These are phyloP conservation scores for Leccinum obscurum DNA, from an alignment of 768 basidiomycete species.

Conservation along the genomic window DNA sequence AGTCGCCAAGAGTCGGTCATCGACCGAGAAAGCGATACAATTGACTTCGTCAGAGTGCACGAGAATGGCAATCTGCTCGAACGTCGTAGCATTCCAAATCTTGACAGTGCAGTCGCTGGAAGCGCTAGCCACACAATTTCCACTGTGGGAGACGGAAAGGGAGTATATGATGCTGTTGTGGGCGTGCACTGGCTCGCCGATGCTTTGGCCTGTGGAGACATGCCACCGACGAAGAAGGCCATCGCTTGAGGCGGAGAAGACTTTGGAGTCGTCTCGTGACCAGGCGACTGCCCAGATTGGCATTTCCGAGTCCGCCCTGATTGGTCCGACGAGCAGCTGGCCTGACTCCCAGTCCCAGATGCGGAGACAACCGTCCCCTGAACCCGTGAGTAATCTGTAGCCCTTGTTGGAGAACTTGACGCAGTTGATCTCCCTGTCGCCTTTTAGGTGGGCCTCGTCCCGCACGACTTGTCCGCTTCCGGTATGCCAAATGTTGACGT, in stretches of 20 bases:
- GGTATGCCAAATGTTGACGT: conserved; percentile 32
- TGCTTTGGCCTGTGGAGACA: conserved; percentile 18
- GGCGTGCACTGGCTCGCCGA: conserved; percentile 25
- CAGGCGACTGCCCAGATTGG: conserved; percentile 32
- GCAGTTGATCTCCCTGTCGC: conserved; percentile 29
- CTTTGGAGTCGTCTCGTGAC: conserved; percentile 31
- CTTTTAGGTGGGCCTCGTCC: conserved; percentile 23
- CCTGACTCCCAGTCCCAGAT: conserved; percentile 31
- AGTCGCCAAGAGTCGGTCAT: conserved; percentile 33
- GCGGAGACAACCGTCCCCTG: conserved; percentile 30
- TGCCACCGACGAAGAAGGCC: conserved; percentile 29
- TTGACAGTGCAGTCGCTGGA: conserved; percentile 32
- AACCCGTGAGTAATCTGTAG: conserved; percentile 30
- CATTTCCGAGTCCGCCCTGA: conserved; percentile 17
- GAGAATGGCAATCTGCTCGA: conserved; percentile 26
- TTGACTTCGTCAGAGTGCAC: conserved; percentile 29
- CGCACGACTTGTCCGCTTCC: conserved; percentile 26
- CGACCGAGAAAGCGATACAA: conserved; percentile 31
- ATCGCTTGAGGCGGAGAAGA: conserved; percentile 27
- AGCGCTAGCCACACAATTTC: conserved; percentile 28
- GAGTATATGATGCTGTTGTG: conserved; percentile 30
- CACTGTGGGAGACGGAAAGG: conserved; percentile 29
- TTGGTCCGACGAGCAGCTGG: conserved; percentile 27
- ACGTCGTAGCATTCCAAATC: conserved; percentile 29
- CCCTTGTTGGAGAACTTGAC: conserved; percentile 29